Conservation (phyloP, 352 stramenopile genomes). For the Phytophthora colocasiae region DNA sequence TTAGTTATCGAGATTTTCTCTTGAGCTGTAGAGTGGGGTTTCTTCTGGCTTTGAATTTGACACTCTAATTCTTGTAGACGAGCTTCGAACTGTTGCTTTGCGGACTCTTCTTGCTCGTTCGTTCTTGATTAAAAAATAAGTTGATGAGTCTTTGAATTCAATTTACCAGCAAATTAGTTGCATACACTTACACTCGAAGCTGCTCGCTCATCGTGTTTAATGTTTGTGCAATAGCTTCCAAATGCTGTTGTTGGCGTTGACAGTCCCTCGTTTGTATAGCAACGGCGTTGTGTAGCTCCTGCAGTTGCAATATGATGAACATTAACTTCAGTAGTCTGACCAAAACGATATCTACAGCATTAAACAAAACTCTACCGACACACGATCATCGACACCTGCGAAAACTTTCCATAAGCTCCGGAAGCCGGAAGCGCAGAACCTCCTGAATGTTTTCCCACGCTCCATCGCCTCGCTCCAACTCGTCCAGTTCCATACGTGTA, state of each 20-base stretch:
- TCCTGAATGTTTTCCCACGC: conserved; percentile 79
- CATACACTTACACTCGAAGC: conserved; percentile 37
- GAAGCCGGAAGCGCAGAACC: conserved; percentile 58
- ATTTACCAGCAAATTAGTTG: background rate
- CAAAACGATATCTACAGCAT: background rate
- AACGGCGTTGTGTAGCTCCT: conserved; percentile 34
- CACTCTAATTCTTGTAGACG: conserved; percentile 23
- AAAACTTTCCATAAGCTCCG: conserved; percentile 40
- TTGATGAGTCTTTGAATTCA: too few species aligned
- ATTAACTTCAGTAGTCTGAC: too few species aligned
- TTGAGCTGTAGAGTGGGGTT: conserved; percentile 13
- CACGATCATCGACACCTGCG: conserved; percentile 25
- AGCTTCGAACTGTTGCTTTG: conserved; percentile 12
- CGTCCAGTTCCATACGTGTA: conserved; percentile 35
- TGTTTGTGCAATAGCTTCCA: conserved; percentile 50
- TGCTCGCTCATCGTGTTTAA: conserved; percentile 60
- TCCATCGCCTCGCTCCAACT: conserved; percentile 58
- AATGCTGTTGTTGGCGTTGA: conserved; percentile 40
- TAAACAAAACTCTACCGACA: conserved; percentile 19
- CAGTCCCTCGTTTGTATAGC: conserved; percentile 18
- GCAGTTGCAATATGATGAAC: background rate
- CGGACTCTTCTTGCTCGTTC: conserved; percentile 30
- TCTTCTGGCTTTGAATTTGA: conserved; percentile 14
- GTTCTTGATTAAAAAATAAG: background rate
- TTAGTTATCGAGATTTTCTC: conserved; percentile 23